Base-by-base conservation (phyloP, 2,329 filamentous ascomycete genomes). In the Aspergillus sp. region DNA sequence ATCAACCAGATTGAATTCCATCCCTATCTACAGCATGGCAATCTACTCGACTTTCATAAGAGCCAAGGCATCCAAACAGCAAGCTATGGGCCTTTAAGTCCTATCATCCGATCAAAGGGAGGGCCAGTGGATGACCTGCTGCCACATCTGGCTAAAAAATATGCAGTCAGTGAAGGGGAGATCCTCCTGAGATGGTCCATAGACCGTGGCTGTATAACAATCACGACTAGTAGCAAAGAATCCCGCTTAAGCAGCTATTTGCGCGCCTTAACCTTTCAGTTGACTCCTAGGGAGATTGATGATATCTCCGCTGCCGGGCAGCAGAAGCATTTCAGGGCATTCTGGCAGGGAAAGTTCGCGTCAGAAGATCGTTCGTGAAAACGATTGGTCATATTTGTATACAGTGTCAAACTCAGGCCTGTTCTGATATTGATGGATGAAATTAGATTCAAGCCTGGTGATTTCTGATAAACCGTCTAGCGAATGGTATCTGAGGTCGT, bases 161-260 rank as follows among this genome's bases (percentile, higher is more conserved):
- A 88, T 68, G 83, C 79, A 0, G 86, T 88, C 48, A 80, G 71
- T 55, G 80, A 84, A 51, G 82, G 79, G 1, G 85, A 88, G 71
- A 81, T 88, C 56, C 73, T 80, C 54, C 68, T 88, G 57, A 75
- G 86, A 54, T 89, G 85, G 85, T 83, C 81, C 52, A 80, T 88
- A 54, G 85, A 88, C 64, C 84, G 86, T 66, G 85, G 84, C 23
- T 72, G 83, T 59, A 80, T 88, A 15, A 74, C 83, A 0, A 81
- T 89, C 60, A 88, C 85, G 5, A 88, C 86, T 2, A 86, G 82
- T 59, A 75, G 79, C 52, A 88, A 87, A 69, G 85, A 88, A 72
- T 80, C 84, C 63, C 77, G 86, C 15, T 64, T 88, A 69, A 83
- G 77, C 59, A 83, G 86, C 67, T 87, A 87, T 66, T 67, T 88